A percentile compares a stretch with the other conserved stretches of the same genome.
Evolutionary conservation across 768 basidiomycete genomes (phyloP).

Genomic region (Roridomyces roridus): DNA sequence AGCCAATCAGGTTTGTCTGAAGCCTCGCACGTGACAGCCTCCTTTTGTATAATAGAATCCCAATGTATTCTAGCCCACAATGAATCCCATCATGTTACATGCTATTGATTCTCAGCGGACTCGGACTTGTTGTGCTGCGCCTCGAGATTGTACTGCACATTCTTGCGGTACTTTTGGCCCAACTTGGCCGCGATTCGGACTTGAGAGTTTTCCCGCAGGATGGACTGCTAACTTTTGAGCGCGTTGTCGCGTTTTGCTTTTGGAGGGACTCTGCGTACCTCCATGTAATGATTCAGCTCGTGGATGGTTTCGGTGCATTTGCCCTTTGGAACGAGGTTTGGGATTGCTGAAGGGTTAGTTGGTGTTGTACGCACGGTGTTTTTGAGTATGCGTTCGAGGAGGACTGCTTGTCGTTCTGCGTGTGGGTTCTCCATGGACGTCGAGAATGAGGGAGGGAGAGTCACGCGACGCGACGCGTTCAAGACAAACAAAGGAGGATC

Average conservation of each 20-base stretch:
- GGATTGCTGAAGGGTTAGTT: neutral
- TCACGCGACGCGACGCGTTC: neutral
- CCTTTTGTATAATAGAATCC: conserved; percentile 2
- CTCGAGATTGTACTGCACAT: conserved; percentile 91
- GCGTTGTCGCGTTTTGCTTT: neutral
- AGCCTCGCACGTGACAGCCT: conserved; percentile 7
- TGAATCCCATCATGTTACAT: conserved; percentile 1
- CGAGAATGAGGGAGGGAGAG: neutral
- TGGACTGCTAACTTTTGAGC: conserved; percentile 62
- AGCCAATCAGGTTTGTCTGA: too few species aligned
- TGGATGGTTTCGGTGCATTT: conserved; percentile 92
- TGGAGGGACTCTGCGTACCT: conserved; percentile 52
- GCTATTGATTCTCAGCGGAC: neutral
- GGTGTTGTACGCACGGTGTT: conserved; percentile 68
- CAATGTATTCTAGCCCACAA: conserved; percentile 24
- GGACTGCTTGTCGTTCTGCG: conserved; percentile 88
- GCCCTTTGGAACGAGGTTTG: conserved; percentile 54
- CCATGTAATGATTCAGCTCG: conserved; percentile 88
- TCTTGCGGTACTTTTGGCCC: conserved; percentile 87
- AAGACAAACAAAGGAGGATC: too few species aligned
- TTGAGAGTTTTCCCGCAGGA: conserved; percentile 76
- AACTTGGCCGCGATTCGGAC: conserved; percentile 85
- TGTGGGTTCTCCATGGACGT: conserved; percentile 92
- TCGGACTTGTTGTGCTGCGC: conserved; percentile 50
- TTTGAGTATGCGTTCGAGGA: conserved; percentile 90